Evolutionary conservation across 2,329 filamentous ascomycete genomes (phyloP).

Genomic region (Ceratocystis smalleyi): DNA sequence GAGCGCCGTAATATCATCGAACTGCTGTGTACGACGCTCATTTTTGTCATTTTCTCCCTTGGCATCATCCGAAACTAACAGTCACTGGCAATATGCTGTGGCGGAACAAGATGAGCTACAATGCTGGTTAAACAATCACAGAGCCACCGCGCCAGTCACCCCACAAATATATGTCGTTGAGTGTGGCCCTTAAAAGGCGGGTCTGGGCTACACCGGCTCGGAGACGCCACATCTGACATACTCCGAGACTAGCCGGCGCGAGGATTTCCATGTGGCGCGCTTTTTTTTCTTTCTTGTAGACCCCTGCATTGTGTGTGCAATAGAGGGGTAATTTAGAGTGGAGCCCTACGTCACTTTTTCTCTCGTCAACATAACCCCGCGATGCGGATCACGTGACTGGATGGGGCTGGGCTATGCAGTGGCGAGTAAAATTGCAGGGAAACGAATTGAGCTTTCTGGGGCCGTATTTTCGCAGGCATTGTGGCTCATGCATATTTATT

Average conservation of each 20-base stretch:
- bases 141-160: not conserved
- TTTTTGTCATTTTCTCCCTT: not conserved
- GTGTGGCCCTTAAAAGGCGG: conserved; percentile 2
- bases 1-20: not conserved
- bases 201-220: not conserved
- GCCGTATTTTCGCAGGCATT: not conserved
- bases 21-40: not conserved
- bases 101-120: not conserved
- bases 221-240: not conserved
- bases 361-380: not conserved
- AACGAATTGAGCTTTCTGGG: not conserved
- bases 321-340: conserved; percentile 4
- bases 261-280: not conserved
- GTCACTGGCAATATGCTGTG: not conserved
- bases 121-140: not conserved
- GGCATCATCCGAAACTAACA: not conserved
- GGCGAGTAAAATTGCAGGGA: not conserved
- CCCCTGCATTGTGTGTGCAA: not conserved
- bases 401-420: not conserved
- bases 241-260: not conserved
- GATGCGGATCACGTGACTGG: not conserved
- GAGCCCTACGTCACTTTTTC: conserved; percentile 1
- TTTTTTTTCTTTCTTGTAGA: not conserved
- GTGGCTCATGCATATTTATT: not conserved
- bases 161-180: not conserved